These are phyloP conservation scores for Claviceps sp. DNA, from an alignment of 2,329 filamentous ascomycete genomes.

Conservation along the genomic window DNA sequence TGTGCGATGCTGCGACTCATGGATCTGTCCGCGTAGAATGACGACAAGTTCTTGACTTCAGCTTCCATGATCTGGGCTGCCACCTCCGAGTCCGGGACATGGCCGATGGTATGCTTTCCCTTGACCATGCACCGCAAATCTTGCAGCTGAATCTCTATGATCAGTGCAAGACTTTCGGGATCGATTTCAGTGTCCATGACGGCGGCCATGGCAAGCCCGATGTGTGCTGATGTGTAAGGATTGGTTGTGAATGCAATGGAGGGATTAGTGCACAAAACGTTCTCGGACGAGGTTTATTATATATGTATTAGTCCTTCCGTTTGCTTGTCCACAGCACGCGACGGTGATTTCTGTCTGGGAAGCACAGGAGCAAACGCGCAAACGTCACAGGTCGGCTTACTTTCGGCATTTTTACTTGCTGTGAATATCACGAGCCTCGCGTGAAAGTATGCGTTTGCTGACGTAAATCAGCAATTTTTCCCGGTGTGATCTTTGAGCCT, in stretches of 20 bases:
- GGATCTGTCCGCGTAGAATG: conserved; percentile 5
- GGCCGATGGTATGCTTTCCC: conserved; percentile 5
- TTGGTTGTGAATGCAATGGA: neutral
- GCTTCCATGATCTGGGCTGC: conserved; percentile 6
- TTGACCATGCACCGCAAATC: conserved; percentile 7
- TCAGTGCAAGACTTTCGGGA: conserved; percentile 6
- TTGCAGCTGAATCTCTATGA: conserved; percentile 10
- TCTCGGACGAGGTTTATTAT: no score
- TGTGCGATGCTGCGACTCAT: conserved; percentile 10
- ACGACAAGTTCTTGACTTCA: conserved; percentile 6
- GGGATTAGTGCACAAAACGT: no score
- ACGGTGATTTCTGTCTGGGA: no score
- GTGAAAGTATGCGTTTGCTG: no score
- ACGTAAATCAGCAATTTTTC: no score
- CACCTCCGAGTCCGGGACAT: conserved; percentile 4
- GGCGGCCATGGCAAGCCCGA: neutral
- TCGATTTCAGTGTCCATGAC: conserved; percentile 3
- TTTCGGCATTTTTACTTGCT: no score
- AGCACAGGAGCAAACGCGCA: no score
- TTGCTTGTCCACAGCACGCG: no score
- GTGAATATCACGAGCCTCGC: no score
- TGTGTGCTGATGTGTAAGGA: neutral
- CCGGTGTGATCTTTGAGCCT: no score
- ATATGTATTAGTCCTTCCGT: no score
- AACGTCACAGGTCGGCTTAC: no score